Conservation (phyloP, 139 green algal genomes). For the Chlorella sp. region DNA sequence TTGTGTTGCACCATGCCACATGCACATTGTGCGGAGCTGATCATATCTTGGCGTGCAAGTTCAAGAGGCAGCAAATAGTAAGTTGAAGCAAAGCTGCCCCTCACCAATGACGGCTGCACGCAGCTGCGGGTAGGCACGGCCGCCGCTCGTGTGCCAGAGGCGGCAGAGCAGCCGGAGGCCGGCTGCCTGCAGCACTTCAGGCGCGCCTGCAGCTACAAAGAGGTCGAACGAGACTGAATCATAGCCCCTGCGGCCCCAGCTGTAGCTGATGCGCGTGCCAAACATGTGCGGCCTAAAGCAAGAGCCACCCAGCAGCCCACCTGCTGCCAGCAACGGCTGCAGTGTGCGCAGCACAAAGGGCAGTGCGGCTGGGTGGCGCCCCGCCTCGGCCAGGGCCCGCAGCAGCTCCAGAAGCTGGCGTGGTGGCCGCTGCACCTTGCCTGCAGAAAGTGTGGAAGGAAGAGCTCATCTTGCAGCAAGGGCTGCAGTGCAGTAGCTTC, state of each 20-base stretch:
- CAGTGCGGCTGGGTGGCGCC: slow-evolving; percentile 33
- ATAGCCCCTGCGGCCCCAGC: too few relatives aligned
- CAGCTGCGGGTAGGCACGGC: slow-evolving; percentile 45
- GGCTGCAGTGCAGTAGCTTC: too few relatives aligned
- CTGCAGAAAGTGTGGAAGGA: not conserved
- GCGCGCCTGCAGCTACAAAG: not conserved
- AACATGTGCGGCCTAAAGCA: not conserved
- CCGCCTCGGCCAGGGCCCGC: slow-evolving; percentile 39
- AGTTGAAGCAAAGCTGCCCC: not conserved
- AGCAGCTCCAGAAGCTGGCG: slow-evolving; percentile 46
- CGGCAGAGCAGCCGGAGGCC: slow-evolving; percentile 49
- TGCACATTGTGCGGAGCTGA: too few relatives aligned
- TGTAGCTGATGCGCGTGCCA: too few relatives aligned
- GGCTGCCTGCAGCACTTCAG: slow-evolving; percentile 49
- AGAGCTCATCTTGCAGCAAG: too few relatives aligned
- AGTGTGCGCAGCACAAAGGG: slow-evolving; percentile 56
- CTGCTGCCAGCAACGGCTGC: slow-evolving; percentile 40
- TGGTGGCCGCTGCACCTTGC: not conserved
- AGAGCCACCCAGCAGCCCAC: not conserved
- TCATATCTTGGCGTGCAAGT: too few relatives aligned
- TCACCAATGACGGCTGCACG: slow-evolving; percentile 26
- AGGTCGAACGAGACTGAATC: too few relatives aligned
- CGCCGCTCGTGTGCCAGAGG: slow-evolving; percentile 47
- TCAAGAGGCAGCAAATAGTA: too few relatives aligned
- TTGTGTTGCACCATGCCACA: too few relatives aligned